Evolutionary conservation across 1,139 yeast species (phyloP).

Genomic region (Lodderomyces pseudojiufengensis): DNA sequence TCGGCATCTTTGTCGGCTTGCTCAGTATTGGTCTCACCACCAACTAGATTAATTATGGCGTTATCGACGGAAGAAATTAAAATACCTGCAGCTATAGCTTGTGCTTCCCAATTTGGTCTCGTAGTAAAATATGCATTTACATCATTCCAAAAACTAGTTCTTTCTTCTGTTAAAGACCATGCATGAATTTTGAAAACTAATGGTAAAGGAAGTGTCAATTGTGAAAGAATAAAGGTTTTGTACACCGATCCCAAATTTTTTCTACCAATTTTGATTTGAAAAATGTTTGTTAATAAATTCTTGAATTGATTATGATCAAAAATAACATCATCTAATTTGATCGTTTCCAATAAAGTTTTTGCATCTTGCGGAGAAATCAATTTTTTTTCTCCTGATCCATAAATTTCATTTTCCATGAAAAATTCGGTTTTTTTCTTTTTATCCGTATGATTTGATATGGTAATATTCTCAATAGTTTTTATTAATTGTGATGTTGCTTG

Average conservation of each 20-base stretch:
- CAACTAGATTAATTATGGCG: conserved; percentile 53
- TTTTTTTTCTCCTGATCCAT: conserved; percentile 34
- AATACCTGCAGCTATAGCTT: conserved; percentile 46
- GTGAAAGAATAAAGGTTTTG: conserved; percentile 40
- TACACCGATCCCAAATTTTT: conserved; percentile 38
- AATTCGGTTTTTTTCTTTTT: conserved; percentile 25
- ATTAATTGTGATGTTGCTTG: conserved; percentile 24
- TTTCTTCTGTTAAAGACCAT: conserved; percentile 35
- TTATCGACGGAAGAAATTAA: conserved; percentile 50
- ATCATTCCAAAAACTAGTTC: conserved; percentile 29
- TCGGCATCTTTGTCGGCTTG: conserved; percentile 49
- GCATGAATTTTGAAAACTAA: conserved; percentile 30
- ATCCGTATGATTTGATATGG: conserved; percentile 17
- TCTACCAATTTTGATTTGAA: conserved; percentile 27
- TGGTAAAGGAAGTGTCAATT: conserved; percentile 39
- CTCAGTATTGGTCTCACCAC: conserved; percentile 44
- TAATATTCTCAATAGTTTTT: conserved; percentile 17
- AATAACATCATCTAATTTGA: conserved; percentile 26
- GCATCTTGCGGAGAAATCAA: conserved; percentile 65
- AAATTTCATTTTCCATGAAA: conserved; percentile 37
- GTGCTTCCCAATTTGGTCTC: conserved; percentile 42
- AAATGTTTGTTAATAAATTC: conserved; percentile 14
- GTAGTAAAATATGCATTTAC: conserved; percentile 24
- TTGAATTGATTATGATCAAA: conserved; percentile 17
- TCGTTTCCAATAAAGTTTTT: conserved; percentile 37